A percentile compares a stretch with the other conserved stretches of the same genome.
Evolutionary conservation across 1,284 basidiomycete species (phyloP).

Genomic region (Lentinula novae-zelandiae): DNA sequence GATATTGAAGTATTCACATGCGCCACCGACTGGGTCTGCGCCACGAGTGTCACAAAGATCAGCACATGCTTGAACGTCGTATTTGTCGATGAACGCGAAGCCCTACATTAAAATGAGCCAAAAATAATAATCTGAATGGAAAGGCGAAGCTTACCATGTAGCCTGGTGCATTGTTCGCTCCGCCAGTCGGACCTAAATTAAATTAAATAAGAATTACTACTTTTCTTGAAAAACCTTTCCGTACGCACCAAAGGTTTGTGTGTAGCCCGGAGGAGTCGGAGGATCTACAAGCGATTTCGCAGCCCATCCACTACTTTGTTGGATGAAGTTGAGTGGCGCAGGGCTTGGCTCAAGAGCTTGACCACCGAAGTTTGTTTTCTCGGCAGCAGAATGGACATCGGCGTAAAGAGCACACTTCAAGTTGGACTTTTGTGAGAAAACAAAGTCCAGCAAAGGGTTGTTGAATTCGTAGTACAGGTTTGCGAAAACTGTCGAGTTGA

Average conservation of each 20-base stretch:
- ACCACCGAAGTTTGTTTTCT: conserved; percentile 33
- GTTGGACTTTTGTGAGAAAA: conserved; percentile 32
- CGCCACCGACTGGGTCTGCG: conserved; percentile 16
- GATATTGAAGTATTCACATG: conserved; percentile 23
- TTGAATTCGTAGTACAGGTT: conserved; percentile 44
- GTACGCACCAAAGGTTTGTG: conserved; percentile 29
- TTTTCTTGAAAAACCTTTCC: conserved; percentile 23
- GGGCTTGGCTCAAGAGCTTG: conserved; percentile 26
- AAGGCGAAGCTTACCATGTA: conserved; percentile 30
- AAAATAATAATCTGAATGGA: not conserved
- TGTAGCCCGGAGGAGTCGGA: conserved; percentile 33
- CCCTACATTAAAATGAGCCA: conserved; percentile 2
- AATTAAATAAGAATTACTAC: not conserved
- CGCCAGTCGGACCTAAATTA: conserved; percentile 31
- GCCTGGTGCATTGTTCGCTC: conserved; percentile 40
- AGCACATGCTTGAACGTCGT: conserved; percentile 20
- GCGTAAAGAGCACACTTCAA: conserved; percentile 41
- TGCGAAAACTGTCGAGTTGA: conserved; percentile 32
- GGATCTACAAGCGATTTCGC: conserved; percentile 30
- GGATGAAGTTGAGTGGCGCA: conserved; percentile 31
- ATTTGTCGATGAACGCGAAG: conserved; percentile 19
- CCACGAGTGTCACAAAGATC: conserved; percentile 17
- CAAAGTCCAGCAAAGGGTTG: conserved; percentile 34
- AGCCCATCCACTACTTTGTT: conserved; percentile 36
- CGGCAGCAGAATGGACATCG: conserved; percentile 29